These are phyloP conservation scores for Tetrahymena thermophila DNA, from an alignment of 73 alveolate species.

Conservation along the genomic window DNA sequence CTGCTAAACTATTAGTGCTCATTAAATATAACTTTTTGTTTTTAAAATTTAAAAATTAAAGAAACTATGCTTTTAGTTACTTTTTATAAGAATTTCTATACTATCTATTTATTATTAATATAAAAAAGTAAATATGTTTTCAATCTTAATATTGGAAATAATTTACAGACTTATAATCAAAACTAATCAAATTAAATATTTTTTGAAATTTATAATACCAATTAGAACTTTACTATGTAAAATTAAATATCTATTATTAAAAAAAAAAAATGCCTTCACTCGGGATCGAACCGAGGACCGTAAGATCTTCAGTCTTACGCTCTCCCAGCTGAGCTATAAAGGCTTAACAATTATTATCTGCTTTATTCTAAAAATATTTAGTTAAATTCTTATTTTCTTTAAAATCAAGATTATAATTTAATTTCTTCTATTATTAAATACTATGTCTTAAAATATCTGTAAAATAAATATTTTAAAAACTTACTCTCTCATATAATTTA, in stretches of 20 bases:
- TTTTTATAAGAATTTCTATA: not conserved
- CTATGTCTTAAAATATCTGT: too few relatives aligned
- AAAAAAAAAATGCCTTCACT: not conserved
- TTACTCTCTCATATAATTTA: too few relatives aligned
- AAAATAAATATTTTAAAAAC: too few relatives aligned
- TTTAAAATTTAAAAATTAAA: not conserved
- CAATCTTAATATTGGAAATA: too few relatives aligned
- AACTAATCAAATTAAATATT: too few relatives aligned
- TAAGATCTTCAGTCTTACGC: conserved; percentile 1
- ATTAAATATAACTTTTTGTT: not conserved
- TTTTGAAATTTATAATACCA: too few relatives aligned
- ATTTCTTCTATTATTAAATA: too few relatives aligned
- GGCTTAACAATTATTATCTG: not conserved
- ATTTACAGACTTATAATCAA: too few relatives aligned
- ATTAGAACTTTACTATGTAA: too few relatives aligned
- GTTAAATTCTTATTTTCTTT: not conserved
- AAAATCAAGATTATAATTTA: too few relatives aligned
- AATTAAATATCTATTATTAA: not conserved
- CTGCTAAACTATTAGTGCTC: not conserved
- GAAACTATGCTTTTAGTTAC: not conserved
- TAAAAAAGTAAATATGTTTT: not conserved
- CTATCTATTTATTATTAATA: too few relatives aligned
- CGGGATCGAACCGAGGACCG: conserved; percentile 9
- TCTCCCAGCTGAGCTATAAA: conserved; percentile 2
- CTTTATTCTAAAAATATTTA: not conserved